These are phyloP conservation scores for Penicillium rolfsii DNA, from an alignment of 2,329 filamentous ascomycete species.

Conservation along the genomic window DNA sequence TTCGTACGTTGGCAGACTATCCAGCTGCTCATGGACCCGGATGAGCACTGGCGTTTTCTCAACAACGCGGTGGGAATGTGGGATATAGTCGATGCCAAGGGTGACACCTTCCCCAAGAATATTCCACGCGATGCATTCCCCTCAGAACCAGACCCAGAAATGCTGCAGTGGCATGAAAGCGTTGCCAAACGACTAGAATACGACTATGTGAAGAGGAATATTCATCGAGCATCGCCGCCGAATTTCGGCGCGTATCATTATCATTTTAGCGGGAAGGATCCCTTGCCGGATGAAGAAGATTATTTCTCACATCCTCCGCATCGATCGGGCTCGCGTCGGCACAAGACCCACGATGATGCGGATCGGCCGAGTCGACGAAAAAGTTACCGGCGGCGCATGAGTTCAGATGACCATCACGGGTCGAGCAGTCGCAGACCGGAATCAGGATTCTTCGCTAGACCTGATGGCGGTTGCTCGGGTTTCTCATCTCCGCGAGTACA, in stretches of 20 bases:
- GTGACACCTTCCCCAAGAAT: constrained; percentile 59
- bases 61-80: constrained; percentile 79
- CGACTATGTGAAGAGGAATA: constrained; percentile 56
- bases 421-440: constrained; percentile 27
- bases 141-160: constrained; percentile 71
- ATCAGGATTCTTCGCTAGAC: constrained; percentile 21
- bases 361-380: constrained; percentile 25
- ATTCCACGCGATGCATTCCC: constrained; percentile 75
- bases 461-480: constrained; percentile 24
- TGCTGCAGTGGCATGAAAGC: constrained; percentile 81
- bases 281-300: constrained; percentile 31
- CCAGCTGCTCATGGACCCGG: constrained; percentile 82
- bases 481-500: constrained; percentile 32
- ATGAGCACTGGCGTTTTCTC: constrained; percentile 83
- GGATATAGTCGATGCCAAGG: constrained; percentile 72
- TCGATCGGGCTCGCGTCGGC: constrained; percentile 22
- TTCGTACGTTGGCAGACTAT: constrained; percentile 95
- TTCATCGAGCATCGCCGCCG: constrained; percentile 39
- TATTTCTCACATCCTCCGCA: constrained; percentile 22
- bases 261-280: constrained; percentile 39
- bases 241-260: constrained; percentile 33
- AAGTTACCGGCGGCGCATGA: constrained; percentile 31
- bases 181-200: constrained; percentile 72
- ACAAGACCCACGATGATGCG: constrained; percentile 23
- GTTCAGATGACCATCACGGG: constrained; percentile 27